Percentiles rank a stretch among this genome's conserved stretches.
phyloP scores from a whole-genome alignment of 495 filamentous ascomycete species.

The Achaetomiella virescens region DNA sequence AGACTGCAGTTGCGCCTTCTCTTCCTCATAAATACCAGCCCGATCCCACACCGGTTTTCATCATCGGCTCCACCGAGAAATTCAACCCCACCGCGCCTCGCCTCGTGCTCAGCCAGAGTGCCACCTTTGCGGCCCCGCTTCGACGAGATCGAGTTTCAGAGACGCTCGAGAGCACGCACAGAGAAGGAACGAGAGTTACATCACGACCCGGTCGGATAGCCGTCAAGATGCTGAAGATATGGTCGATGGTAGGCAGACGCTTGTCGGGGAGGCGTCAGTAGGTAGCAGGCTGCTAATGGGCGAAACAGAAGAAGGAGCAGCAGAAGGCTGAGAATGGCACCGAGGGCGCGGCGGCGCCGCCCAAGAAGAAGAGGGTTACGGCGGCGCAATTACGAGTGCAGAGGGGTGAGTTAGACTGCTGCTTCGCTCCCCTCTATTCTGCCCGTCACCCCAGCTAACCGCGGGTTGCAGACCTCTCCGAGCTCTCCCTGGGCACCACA shows the following conservation, averaged over 20 bases:
- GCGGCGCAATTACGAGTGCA: slow-evolving; percentile 92
- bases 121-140: background rate
- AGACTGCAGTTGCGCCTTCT: background rate
- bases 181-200: background rate
- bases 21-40: background rate
- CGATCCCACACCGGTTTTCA: background rate
- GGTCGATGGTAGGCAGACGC: slow-evolving; percentile 79
- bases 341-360: slow-evolving; percentile 56
- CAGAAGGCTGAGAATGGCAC: slow-evolving; percentile 85
- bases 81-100: background rate
- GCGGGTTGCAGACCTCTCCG: slow-evolving; percentile 70
- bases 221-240: slow-evolving; percentile 93
- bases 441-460: background rate
- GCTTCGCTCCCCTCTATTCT: background rate
- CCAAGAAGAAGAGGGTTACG: slow-evolving; percentile 96
- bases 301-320: slow-evolving; percentile 80
- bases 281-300: background rate
- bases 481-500: slow-evolving; percentile 80
- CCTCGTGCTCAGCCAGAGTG: background rate
- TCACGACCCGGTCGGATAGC: background rate
- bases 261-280: slow-evolving; percentile 10
- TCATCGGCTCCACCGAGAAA: background rate
- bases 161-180: background rate
- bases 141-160: background rate
- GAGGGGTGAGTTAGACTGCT: slow-evolving; percentile 58